phyloP scores from a whole-genome alignment of 164 flowering plant species.

The Malania oleifera region DNA sequence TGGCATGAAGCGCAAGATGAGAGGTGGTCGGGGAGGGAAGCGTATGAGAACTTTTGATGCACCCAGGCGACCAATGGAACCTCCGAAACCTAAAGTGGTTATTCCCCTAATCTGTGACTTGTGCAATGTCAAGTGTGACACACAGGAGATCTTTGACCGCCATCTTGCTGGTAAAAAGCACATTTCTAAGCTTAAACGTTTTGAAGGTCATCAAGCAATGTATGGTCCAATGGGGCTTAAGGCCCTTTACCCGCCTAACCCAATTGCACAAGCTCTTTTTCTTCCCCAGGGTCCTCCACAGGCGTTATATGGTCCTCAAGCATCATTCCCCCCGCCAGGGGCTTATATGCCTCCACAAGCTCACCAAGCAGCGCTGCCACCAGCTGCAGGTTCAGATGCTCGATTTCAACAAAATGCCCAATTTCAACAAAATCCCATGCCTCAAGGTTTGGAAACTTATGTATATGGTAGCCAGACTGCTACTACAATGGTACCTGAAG shows the following conservation, averaged over 20 bases:
- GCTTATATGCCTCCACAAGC: conserved; percentile 11
- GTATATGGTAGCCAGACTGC: neutral
- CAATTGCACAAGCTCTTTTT: conserved; percentile 11
- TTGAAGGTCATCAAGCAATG: neutral
- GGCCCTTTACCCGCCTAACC: conserved; percentile 11
- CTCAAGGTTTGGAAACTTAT: neutral
- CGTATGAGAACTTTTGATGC: conserved; percentile 11
- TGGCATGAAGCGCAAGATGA: conserved; percentile 23
- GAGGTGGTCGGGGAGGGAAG: conserved; percentile 21
- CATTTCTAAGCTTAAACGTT: conserved; percentile 3
- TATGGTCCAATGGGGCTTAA: conserved; percentile 6
- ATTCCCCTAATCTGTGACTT: conserved; percentile 3
- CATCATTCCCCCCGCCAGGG: conserved; percentile 5
- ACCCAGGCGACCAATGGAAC: neutral
- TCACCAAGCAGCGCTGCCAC: conserved; percentile 9
- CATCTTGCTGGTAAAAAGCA: conserved; percentile 6
- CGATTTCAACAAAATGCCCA: neutral
- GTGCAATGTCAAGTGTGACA: conserved; percentile 9
- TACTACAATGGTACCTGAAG: neutral
- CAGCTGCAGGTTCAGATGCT: neutral
- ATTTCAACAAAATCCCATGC: conserved; percentile 4
- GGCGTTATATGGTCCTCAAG: conserved; percentile 10
- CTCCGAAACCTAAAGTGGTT: neutral
- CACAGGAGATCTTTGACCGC: conserved; percentile 4
- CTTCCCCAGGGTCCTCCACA: conserved; percentile 15